Evolutionary conservation across 2,329 filamentous ascomycete genomes (phyloP).

Genomic region (Hypoxylon sp.): DNA sequence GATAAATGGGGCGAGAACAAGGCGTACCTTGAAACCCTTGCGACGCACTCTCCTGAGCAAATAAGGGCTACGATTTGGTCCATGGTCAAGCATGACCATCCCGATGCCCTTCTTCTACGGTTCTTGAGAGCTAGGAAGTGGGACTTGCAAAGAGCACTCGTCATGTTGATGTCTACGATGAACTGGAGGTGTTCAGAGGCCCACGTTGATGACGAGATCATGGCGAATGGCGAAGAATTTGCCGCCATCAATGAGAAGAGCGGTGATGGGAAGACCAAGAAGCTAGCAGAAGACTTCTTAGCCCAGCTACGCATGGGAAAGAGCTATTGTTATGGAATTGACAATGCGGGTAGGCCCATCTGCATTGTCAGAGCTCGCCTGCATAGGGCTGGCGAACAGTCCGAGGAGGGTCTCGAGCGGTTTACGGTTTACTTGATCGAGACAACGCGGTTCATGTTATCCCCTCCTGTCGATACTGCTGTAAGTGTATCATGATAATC

Average conservation of each 20-base stretch:
- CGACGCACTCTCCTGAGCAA: slow-evolving; percentile 81
- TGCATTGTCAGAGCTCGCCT: slow-evolving; percentile 87
- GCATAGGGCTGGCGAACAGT: slow-evolving; percentile 87
- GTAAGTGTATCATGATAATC: slow-evolving; percentile 70
- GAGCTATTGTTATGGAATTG: slow-evolving; percentile 89
- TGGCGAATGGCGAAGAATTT: slow-evolving; percentile 79
- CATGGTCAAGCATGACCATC: slow-evolving; percentile 96
- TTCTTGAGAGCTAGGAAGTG: slow-evolving; percentile 94
- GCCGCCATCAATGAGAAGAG: slow-evolving; percentile 73
- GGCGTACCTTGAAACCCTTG: slow-evolving; percentile 85
- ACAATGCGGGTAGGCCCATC: slow-evolving; percentile 87
- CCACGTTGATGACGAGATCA: slow-evolving; percentile 91
- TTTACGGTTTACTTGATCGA: slow-evolving; percentile 97
- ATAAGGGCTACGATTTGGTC: slow-evolving; percentile 88
- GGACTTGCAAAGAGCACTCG: slow-evolving; percentile 92
- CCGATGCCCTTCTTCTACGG: slow-evolving; percentile 85
- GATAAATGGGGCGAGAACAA: slow-evolving; percentile 96
- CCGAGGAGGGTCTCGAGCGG: slow-evolving; percentile 83
- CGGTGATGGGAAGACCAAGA: slow-evolving; percentile 73
- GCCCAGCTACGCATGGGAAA: slow-evolving; percentile 90
- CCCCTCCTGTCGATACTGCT: slow-evolving; percentile 88
- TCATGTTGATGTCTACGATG: slow-evolving; percentile 96
- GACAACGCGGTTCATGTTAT: slow-evolving; percentile 87
- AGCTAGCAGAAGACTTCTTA: slow-evolving; percentile 81
- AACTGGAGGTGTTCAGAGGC: slow-evolving; percentile 89